phyloP scores from a whole-genome alignment of 2,329 filamentous ascomycete genomes.

The Pezicula neosporulosa region DNA sequence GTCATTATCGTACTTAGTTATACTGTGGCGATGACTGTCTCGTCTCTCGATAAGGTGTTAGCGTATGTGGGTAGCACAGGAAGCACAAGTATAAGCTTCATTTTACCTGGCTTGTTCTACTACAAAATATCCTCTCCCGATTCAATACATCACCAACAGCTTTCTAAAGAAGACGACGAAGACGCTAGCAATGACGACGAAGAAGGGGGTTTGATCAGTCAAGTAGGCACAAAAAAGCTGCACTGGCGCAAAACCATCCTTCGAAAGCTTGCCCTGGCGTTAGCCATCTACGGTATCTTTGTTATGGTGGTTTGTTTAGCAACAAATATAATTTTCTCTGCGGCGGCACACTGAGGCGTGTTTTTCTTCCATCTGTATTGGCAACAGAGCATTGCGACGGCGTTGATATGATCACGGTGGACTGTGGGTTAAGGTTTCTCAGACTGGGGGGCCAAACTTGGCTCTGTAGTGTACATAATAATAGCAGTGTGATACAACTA shows the following conservation, averaged over 20 bases:
- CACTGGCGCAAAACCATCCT: constrained; percentile 57
- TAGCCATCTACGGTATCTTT: constrained; percentile 78
- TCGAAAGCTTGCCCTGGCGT: constrained; percentile 67
- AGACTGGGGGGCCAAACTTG: not conserved
- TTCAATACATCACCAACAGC: constrained; percentile 77
- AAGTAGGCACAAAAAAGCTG: constrained; percentile 36
- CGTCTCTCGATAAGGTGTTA: constrained; percentile 82
- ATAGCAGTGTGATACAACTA: not conserved
- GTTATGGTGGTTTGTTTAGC: constrained; percentile 88
- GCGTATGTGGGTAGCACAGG: constrained; percentile 95
- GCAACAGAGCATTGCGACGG: constrained; percentile 14
- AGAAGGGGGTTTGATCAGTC: constrained; percentile 33
- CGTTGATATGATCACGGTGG: constrained; percentile 5
- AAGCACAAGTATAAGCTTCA: constrained; percentile 94
- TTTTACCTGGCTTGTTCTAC: constrained; percentile 93
- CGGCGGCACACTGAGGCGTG: constrained; percentile 50
- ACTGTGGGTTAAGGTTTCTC: too few species aligned
- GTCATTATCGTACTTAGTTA: constrained; percentile 82
- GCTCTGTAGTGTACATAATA: not conserved
- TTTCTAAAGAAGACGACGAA: constrained; percentile 90
- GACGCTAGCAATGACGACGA: constrained; percentile 57
- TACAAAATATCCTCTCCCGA: constrained; percentile 96
- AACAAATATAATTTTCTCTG: constrained; percentile 78
- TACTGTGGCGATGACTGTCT: constrained; percentile 84
- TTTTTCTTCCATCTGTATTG: not conserved